Evolutionary conservation across 2,329 filamentous ascomycete species (phyloP).

Genomic region (Drechslerella coelobrocha): DNA sequence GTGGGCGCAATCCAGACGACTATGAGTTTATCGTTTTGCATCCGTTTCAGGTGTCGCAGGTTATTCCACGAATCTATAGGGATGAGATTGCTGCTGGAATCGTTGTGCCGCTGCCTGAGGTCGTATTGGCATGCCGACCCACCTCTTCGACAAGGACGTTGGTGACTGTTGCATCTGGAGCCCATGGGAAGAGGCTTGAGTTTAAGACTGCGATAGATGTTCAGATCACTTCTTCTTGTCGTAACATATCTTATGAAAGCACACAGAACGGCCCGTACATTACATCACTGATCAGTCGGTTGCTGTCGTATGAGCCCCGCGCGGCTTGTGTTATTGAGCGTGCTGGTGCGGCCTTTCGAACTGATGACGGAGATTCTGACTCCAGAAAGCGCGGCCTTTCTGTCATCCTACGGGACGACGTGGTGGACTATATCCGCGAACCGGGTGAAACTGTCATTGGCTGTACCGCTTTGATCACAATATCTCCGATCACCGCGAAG

Average conservation of each 20-base stretch:
- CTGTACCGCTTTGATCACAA: conserved; percentile 16
- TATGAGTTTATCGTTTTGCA: conserved; percentile 22
- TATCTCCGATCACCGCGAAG: conserved; percentile 14
- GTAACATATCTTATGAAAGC: conserved; percentile 32
- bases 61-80: conserved; percentile 23
- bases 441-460: conserved; percentile 12
- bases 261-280: conserved; percentile 24
- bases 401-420: conserved; percentile 19
- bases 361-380: background rate
- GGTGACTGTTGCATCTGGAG: conserved; percentile 9
- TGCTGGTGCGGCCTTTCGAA: conserved; percentile 17
- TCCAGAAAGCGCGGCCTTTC: conserved; percentile 22
- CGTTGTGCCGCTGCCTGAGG: conserved; percentile 13
- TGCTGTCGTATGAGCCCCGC: conserved; percentile 13
- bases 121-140: conserved; percentile 12
- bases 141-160: conserved; percentile 29
- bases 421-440: conserved; percentile 5
- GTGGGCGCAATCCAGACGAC: conserved; percentile 7
- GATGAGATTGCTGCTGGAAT: conserved; percentile 1
- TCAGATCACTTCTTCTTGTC: conserved; percentile 24
- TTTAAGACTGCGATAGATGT: conserved; percentile 40
- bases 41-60: conserved; percentile 17
- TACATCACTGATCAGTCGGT: conserved; percentile 13
- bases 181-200: conserved; percentile 13
- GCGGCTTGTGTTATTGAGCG: conserved; percentile 12